Evolutionary conservation across 2,329 filamentous ascomycete genomes (phyloP), one percentile per base, ranked within the genome.

Genomic region (Lasiodiplodia theobromae): DNA sequence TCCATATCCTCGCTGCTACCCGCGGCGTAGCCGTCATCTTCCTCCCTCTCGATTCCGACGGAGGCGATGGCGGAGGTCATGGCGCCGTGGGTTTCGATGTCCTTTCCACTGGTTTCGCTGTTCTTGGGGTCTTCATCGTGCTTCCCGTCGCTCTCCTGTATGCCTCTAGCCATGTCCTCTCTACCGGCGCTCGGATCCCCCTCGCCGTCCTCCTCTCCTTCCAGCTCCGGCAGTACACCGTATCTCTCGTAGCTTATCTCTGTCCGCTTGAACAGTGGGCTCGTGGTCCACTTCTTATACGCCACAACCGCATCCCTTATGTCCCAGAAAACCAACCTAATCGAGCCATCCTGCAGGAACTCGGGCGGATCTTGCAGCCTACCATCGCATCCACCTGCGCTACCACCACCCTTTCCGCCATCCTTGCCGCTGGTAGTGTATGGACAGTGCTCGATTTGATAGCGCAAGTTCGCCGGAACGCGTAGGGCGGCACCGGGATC

Each of bases 271-370:
- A 64, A 64, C 5, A 52, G 21, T 5, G 44, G 44, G 7, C 60
- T 64, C 60, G 7, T 25, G 31, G 12, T 6, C 60, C 60, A 64
- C 44, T 28, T 52, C 47, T 6, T 6, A 2, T 14, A 8, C 47
- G 60, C 60, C 44, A 64, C 47, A 10, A 23, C 21, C 21, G 60
- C 47, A 18, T 64, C 60, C 60, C 47, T 64, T 31, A 64, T 47
- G 11, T 64, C 60, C 31, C 28, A 51, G 21, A 64, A 64, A 18
- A n/a, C 31, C 18, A 64, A n/a, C 31, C 60, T 38, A 21, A 64
- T 52, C 11, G 44, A 47, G 3, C 60, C 60, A 18, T 64, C 60
- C 31, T 38, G 47, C 28, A 52, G 37, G 21, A 52, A 64, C 60
- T 52, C 60, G 5, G 60, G 60, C 31, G 44, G 3, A 5, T n/a